Conservation (phyloP, 768 basidiomycete genomes). For the Boletus subcaerulescens region DNA sequence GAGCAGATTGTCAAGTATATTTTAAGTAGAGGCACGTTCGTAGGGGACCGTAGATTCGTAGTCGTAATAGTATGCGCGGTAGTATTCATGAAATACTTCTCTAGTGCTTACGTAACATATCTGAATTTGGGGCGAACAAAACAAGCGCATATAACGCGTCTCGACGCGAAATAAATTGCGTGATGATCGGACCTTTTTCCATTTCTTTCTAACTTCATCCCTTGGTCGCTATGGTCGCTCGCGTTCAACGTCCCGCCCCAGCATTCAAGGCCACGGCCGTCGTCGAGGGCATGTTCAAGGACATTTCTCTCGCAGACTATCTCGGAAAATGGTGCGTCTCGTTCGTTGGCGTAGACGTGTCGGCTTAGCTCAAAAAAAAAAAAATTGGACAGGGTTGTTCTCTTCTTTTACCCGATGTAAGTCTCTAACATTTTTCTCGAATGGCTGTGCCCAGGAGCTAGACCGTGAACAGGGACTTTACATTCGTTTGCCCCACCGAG, state of each 20-base stretch:
- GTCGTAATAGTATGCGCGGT: no score
- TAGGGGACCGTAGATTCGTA: no score
- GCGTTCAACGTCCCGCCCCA: conserved; percentile 84
- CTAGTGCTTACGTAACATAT: no score
- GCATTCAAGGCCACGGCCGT: conserved; percentile 74
- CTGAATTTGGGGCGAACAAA: conserved; percentile 5
- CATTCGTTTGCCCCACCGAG: conserved; percentile 92
- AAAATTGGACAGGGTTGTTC: conserved; percentile 63
- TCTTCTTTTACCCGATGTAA: conserved; percentile 93
- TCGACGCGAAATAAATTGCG: conserved; percentile 17
- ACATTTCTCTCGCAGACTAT: conserved; percentile 70
- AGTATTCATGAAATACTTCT: no score
- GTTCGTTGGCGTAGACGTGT: not conserved
- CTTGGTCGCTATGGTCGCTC: conserved; percentile 37
- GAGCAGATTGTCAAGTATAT: no score
- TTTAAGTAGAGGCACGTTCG: no score
- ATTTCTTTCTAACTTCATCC: not conserved
- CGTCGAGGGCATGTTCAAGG: conserved; percentile 72
- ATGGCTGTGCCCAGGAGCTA: no score
- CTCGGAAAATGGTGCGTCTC: conserved; percentile 71
- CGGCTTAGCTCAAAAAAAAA: not conserved
- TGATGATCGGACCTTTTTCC: not conserved
- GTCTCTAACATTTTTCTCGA: conserved; percentile 21
- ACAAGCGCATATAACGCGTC: conserved; percentile 31
- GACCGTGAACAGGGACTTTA: conserved; percentile 61